These are phyloP conservation scores for Pythium graminicola DNA, from an alignment of 352 stramenopile species.

Conservation along the genomic window DNA sequence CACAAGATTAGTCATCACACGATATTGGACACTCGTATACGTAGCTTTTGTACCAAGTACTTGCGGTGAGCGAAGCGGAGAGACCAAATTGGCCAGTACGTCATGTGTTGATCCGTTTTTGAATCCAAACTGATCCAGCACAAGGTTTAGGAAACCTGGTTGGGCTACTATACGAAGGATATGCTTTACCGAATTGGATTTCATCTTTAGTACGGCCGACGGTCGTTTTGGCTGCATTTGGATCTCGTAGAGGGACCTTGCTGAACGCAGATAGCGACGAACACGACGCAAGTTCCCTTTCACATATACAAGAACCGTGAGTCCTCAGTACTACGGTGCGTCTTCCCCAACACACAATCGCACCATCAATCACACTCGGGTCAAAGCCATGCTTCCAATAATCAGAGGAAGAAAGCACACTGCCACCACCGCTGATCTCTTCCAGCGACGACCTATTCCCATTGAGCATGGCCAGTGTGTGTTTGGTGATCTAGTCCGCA, in stretches of 20 bases:
- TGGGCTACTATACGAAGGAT: no score
- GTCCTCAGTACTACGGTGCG: no score
- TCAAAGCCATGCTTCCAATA: constrained; percentile 25
- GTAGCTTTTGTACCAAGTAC: constrained; percentile 43
- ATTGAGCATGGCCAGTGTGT: constrained; percentile 5
- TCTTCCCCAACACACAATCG: not conserved
- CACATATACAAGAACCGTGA: not conserved
- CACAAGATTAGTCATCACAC: not conserved
- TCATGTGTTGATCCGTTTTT: constrained; percentile 65
- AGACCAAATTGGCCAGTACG: constrained; percentile 50
- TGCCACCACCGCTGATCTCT: constrained; percentile 11
- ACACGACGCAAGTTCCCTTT: constrained; percentile 55
- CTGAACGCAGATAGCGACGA: constrained; percentile 50
- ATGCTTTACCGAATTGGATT: constrained; percentile 51
- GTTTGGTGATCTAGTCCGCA: constrained; percentile 1
- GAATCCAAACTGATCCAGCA: constrained; percentile 47
- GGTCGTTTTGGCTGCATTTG: constrained; percentile 71
- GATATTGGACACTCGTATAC: not conserved
- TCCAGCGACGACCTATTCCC: constrained; percentile 11
- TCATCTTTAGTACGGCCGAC: constrained; percentile 68
- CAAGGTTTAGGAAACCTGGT: no score
- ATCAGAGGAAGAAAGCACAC: constrained; percentile 4
- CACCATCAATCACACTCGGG: constrained; percentile 19
- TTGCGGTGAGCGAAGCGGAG: constrained; percentile 56
- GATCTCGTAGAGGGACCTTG: constrained; percentile 61